Base-by-base conservation (phyloP, 306 rosid genomes). In the Malus orientalis region DNA sequence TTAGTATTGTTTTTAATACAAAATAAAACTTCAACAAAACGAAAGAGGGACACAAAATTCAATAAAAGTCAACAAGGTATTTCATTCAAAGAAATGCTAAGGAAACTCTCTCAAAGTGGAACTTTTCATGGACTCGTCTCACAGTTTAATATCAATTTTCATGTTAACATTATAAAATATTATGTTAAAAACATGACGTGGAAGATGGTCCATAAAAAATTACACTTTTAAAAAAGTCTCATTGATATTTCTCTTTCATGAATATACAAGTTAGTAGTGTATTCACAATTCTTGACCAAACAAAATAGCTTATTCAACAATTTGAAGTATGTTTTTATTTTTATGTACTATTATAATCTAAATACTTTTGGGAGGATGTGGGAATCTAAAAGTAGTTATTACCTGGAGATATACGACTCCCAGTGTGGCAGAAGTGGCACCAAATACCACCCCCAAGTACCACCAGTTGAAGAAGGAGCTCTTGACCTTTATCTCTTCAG, bases 381-480 rank as follows among this genome's bases (percentile, higher is more conserved):
- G 59, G 23, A 20, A 54, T 54, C 59, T 19, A 19, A 54, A 54
- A 54, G 19, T 29, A 8, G 16, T 23, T 8, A 3, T 84, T 87
- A 89, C 96, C 96, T 92, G 93, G 22, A 92, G 76, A 78, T 88
- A 92, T 11, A 84, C 73, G 15, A 87, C 87, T 1, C 74, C 72
- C 38, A 92, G 70, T 5, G 82, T 79, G 9, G 96, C 82, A 44
- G 82, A 29, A 59, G 89, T 75, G 22, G 88, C 86, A 15, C 89
- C 90, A 19, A 76, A 79, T 0, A 91, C 97, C 25, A 91, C 33
- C 0, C 88, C 92, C 69, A 91, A 19, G 55, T 75, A 90, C 96
- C 97, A 92, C 93, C 92, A 92, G 42, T 92, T 92, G 79, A 84
- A 88, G 81, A 90, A 88, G 1, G 96, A 88, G 60, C 93, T 87